Base-by-base conservation (phyloP, 805 yeast species). In the Candida adriatica region DNA sequence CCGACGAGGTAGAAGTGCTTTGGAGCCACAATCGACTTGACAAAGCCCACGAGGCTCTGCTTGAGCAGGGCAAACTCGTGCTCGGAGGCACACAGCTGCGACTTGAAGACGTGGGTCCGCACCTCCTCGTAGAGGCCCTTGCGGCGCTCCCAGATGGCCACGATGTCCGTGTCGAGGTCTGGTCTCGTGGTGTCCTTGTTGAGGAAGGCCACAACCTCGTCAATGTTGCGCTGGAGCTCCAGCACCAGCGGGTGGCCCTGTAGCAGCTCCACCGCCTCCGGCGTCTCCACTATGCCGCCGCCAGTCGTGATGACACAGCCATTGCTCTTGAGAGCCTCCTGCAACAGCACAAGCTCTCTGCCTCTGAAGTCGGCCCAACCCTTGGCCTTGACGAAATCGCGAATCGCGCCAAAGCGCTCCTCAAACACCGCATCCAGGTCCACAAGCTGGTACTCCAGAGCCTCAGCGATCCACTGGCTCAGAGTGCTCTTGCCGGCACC, bases 401-500 rank as follows among this genome's bases (percentile, higher is more conserved):
- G 71, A 30, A 92, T 77, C 26, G 71, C 70, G 20, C 55, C 56
- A 13, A 47, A 48, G 30, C 61, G 61, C 29, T 67, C 61, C 47
- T 83, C 95, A 39, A 90, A 71, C 16, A 70, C 66, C 9, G 66
- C 62, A 55, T 92, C 99, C 37, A 90, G 59, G 50, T 92, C 99
- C 23, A 84, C 52, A 33, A 80, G 68, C 26, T 59, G 55, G 59
- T 77, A 79, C 14, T 84, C 88, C 35, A 85, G 61, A 20, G 71
- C 66, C 18, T 70, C 58, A 7, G 95, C 79, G 45, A 83, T 74
- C 79, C 94, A 81, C 40, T 73, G 68, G 25, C 95, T 79, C 48
- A 87, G 68, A 1, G 95, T 80, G 4, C 94, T 74, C 59, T 92
- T 92, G 14, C 98, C 98, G 15, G 96, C 95, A 13, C 96, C 98